phyloP scores from a whole-genome alignment of 139 green algal species.

The Chlorella sp. region DNA sequence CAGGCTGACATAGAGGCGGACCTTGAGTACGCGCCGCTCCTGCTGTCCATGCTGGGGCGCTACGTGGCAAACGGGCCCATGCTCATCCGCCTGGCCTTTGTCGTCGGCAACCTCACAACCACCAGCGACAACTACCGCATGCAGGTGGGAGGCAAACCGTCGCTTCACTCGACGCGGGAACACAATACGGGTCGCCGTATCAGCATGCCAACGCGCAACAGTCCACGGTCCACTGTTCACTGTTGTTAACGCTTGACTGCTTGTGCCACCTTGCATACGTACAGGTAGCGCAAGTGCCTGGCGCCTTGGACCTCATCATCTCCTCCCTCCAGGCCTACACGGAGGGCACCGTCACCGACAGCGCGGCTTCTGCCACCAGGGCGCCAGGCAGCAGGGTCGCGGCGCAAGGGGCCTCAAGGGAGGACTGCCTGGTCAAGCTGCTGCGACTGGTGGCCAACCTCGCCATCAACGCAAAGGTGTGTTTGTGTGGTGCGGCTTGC shows the following conservation, averaged over 20 bases:
- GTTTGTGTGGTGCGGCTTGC: too few relatives aligned
- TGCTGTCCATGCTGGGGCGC: constrained; percentile 27
- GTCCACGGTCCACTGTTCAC: too few relatives aligned
- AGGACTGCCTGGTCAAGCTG: constrained; percentile 50
- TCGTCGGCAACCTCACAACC: constrained; percentile 42
- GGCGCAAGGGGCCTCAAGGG: constrained; percentile 12
- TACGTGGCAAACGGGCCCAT: constrained; percentile 30
- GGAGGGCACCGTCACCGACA: neutral
- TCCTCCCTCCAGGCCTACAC: neutral
- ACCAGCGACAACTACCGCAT: constrained; percentile 22
- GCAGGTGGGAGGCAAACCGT: too few relatives aligned
- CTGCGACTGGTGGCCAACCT: constrained; percentile 45
- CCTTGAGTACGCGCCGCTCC: constrained; percentile 16
- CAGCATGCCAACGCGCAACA: too few relatives aligned
- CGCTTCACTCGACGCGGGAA: too few relatives aligned
- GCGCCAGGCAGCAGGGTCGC: neutral
- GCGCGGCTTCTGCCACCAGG: too few relatives aligned
- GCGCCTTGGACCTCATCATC: constrained; percentile 4
- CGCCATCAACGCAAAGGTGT: constrained; percentile 28
- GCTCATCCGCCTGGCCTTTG: constrained; percentile 37
- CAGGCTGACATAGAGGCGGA: constrained; percentile 23
- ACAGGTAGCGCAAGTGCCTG: constrained; percentile 7
- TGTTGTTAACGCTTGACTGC: too few relatives aligned
- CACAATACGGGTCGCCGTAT: too few relatives aligned
- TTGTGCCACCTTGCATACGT: too few relatives aligned